Percentiles rank a stretch among this genome's conserved stretches.
Evolutionary conservation across 306 rosid species (phyloP).

Genomic region (Cucurbita ficifolia): DNA sequence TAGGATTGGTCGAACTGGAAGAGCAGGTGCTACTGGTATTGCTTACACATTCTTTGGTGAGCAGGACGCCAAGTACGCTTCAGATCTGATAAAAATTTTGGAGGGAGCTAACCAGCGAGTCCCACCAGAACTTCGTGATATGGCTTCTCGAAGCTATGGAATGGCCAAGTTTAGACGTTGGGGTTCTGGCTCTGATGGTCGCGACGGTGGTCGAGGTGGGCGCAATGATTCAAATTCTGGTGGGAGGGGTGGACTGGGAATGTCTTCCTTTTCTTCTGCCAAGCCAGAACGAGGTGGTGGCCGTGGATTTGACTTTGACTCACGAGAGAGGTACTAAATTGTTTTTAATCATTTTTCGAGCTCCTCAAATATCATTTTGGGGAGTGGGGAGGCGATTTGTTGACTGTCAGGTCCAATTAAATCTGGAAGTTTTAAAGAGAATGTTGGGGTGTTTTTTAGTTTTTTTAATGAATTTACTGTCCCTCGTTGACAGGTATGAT

Average conservation of each 20-base stretch:
- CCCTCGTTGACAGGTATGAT: constrained; percentile 33
- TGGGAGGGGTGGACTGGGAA: constrained; percentile 50
- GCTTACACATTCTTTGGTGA: constrained; percentile 92
- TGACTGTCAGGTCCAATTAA: background rate
- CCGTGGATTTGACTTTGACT: constrained; percentile 40
- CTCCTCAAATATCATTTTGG: no score
- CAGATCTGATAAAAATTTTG: constrained; percentile 83
- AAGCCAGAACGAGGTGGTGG: constrained; percentile 43
- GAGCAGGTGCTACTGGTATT: constrained; percentile 95
- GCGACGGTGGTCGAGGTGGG: constrained; percentile 58
- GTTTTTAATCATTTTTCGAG: background rate
- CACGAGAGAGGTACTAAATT: constrained; percentile 41
- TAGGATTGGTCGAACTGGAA: constrained; percentile 98
- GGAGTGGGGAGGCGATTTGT: no score
- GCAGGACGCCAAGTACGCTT: constrained; percentile 84
- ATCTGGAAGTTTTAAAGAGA: background rate
- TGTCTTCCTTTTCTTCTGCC: constrained; percentile 21
- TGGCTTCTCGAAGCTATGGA: constrained; percentile 88
- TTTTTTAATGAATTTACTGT: background rate
- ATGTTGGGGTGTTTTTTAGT: background rate
- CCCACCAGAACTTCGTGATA: constrained; percentile 65
- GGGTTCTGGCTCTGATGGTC: constrained; percentile 49
- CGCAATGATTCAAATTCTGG: constrained; percentile 46
- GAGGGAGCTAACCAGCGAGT: constrained; percentile 95
- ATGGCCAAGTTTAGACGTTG: constrained; percentile 68